phyloP scores from a whole-genome alignment of 441 rosid genomes.

The Theobroma grandiflorum region DNA sequence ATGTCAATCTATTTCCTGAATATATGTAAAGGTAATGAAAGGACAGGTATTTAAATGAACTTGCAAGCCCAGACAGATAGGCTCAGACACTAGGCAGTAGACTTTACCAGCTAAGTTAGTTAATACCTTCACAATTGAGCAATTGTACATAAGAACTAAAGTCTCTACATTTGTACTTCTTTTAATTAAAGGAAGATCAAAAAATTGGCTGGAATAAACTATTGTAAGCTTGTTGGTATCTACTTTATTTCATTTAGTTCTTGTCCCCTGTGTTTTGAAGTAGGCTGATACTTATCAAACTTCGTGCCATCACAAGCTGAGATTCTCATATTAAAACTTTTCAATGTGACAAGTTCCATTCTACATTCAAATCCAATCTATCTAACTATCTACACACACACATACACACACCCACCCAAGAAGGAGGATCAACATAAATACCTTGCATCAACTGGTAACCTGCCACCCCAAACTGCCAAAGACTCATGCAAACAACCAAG shows the following conservation, averaged over 20 bases:
- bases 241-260: background rate
- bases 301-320: background rate
- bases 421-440: constrained; percentile 27
- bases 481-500: constrained; percentile 71
- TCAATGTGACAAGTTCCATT: background rate
- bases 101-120: constrained; percentile 16
- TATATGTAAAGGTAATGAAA: background rate
- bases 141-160: background rate
- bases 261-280: background rate
- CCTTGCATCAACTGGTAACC: constrained; percentile 79
- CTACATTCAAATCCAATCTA: constrained; percentile 1
- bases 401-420: background rate
- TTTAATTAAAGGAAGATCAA: constrained; percentile 7
- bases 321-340: background rate
- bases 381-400: background rate
- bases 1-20: background rate
- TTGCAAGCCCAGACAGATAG: background rate
- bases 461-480: constrained; percentile 67
- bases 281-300: background rate
- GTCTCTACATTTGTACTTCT: background rate
- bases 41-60: background rate
- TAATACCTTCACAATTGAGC: background rate
- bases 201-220: background rate
- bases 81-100: background rate
- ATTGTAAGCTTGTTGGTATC: background rate